Conservation (phyloP, 176 grass and related monocot species). For the Aegilops umbellulata region DNA sequence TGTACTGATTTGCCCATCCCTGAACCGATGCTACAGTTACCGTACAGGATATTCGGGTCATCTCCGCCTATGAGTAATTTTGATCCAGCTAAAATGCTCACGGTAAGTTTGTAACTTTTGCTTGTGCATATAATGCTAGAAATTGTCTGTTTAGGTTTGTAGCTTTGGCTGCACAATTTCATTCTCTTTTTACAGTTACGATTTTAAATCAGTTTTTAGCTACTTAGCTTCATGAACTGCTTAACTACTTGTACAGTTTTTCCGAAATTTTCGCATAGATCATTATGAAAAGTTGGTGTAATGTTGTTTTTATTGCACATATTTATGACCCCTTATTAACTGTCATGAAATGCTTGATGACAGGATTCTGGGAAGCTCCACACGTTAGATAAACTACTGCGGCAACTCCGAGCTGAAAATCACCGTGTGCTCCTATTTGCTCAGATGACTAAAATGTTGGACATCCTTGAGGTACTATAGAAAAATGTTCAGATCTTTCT, state of each 20-base stretch:
- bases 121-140: constrained; percentile 12
- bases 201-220: constrained; percentile 8
- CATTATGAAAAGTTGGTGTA: neutral
- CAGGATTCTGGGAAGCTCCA: constrained; percentile 99
- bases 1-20: constrained; percentile 46
- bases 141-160: constrained; percentile 2
- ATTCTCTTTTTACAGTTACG: neutral
- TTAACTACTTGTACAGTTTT: constrained; percentile 4
- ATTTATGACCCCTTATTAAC: neutral
- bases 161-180: neutral
- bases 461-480: constrained; percentile 91
- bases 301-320: neutral
- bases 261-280: neutral
- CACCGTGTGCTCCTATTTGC: constrained; percentile 97
- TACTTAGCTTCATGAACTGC: neutral
- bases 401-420: constrained; percentile 83
- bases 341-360: constrained; percentile 35
- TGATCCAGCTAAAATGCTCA: constrained; percentile 99
- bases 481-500: neutral
- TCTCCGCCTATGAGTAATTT: constrained; percentile 96
- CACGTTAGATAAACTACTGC: constrained; percentile 81
- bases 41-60: constrained; percentile 96
- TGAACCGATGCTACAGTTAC: constrained; percentile 72
- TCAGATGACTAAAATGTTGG: constrained; percentile 99
- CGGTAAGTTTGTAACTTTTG: constrained; percentile 46